These are phyloP conservation scores for Ophiocordyceps camponoti-floridani DNA, from an alignment of 2,329 filamentous ascomycete species.

Conservation along the genomic window DNA sequence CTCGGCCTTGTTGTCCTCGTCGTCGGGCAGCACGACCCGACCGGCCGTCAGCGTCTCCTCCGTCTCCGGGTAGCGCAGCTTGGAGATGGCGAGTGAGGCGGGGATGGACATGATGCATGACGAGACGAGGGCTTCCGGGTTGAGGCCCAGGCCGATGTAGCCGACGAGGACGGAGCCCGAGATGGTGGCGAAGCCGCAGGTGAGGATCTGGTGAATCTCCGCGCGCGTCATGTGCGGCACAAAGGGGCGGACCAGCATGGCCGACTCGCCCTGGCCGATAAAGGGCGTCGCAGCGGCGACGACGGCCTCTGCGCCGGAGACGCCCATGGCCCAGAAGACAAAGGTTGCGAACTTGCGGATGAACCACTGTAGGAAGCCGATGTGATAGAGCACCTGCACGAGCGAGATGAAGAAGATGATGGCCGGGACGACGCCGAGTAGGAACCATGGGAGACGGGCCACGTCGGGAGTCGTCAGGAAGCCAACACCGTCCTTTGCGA, in stretches of 20 bases:
- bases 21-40: slow-evolving; percentile 62
- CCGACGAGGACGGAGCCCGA: slow-evolving; percentile 73
- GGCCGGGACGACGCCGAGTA: slow-evolving; percentile 64
- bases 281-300: slow-evolving; percentile 86
- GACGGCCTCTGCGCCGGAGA: slow-evolving; percentile 84
- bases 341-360: slow-evolving; percentile 73
- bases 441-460: slow-evolving; percentile 42
- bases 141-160: slow-evolving; percentile 71
- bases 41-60: slow-evolving; percentile 76
- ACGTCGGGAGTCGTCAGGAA: slow-evolving; percentile 42
- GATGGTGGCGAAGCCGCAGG: slow-evolving; percentile 82
- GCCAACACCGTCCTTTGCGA: slow-evolving; percentile 50
- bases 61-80: slow-evolving; percentile 75
- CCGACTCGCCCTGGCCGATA: slow-evolving; percentile 85
- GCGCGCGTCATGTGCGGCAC: slow-evolving; percentile 70
- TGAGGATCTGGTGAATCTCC: slow-evolving; percentile 86
- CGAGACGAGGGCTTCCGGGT: slow-evolving; percentile 69
- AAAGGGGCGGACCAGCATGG: slow-evolving; percentile 81
- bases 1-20: slow-evolving; percentile 55
- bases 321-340: slow-evolving; percentile 78
- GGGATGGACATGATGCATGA: slow-evolving; percentile 94
- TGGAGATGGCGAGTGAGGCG: slow-evolving; percentile 74
- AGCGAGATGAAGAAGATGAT: slow-evolving; percentile 94
- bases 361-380: slow-evolving; percentile 75
- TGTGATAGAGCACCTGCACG: slow-evolving; percentile 74